Base-by-base conservation (phyloP, 2,329 filamentous ascomycete genomes). In the Diaporthe citrichinensis region DNA sequence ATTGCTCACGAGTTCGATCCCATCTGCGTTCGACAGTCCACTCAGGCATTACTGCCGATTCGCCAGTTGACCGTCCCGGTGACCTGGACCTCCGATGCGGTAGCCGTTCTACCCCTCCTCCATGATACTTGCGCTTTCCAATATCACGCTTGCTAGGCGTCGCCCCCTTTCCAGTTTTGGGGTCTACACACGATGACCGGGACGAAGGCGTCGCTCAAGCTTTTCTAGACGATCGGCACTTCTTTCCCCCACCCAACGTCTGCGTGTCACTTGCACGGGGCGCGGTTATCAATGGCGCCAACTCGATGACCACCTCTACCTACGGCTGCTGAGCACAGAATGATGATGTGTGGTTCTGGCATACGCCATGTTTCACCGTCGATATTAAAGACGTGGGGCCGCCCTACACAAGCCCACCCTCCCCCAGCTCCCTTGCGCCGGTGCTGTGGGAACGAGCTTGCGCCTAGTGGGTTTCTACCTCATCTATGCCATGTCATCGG, bases 291-390 rank as follows among this genome's bases (percentile, higher is more conserved):
- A 51, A 36, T 23, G 7, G 23, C 15, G 44, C 28, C 28, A 36
- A 36, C 28, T 25, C 28, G 28, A 51, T 67, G 44, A 36, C 14
- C 28, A 36, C 44, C 44, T 51, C 20, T 36, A 14, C 28, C 62
- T 31, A 23, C 28, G 12, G 41, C 44, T 49, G 44, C 44, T 67
- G 20, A 12, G 41, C 28, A 28, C 46, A 46, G n/a, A 17, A 46
- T 53, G 51, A 17, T 68, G 58, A 68, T 72, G 39, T 76, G 51
- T 59, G 44, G 59, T 36, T 49, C 34, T 61, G 59, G 72, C 67
- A 51, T 74, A 49, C 59, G 68, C 72, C 49, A 65, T 73, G 72
- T 76, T 75, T 72, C 75, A 76, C 72, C 49, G 34, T 58, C 23
- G 39, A 74, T 62, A 68, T 61, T 49, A 65, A 25, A 65, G 25